phyloP scores from a whole-genome alignment of 1,284 basidiomycete species.

The Ceratobasidium sp. region DNA sequence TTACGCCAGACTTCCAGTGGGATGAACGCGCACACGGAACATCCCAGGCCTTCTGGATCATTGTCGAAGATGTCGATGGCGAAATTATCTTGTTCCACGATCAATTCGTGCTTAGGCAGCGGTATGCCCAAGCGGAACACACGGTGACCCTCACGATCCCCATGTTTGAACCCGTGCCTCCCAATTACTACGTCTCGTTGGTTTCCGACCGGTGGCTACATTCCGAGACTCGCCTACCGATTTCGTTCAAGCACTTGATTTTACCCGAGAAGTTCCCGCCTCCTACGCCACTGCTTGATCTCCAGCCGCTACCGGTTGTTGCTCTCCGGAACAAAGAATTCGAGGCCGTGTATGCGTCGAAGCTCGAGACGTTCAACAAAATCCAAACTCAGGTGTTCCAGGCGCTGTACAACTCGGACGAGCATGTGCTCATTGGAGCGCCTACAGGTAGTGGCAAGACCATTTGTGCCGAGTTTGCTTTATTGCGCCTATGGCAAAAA shows the following conservation, averaged over 20 bases:
- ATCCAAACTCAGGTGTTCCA: constrained; percentile 99
- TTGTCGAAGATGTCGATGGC: constrained; percentile 97
- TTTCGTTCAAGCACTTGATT: constrained; percentile 98
- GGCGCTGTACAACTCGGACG: constrained; percentile 93
- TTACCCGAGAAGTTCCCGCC: constrained; percentile 96
- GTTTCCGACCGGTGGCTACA: constrained; percentile 97
- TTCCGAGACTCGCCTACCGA: constrained; percentile 90
- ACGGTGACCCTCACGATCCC: constrained; percentile 93
- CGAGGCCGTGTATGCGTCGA: constrained; percentile 81
- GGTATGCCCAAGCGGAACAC: constrained; percentile 93
- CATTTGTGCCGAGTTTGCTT: constrained; percentile 94
- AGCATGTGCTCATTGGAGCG: constrained; percentile 95
- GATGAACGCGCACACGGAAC: constrained; percentile 91
- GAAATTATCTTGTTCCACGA: constrained; percentile 96
- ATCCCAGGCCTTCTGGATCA: constrained; percentile 89
- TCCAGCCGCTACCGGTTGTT: constrained; percentile 88
- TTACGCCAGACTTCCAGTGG: constrained; percentile 97
- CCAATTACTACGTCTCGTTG: constrained; percentile 96
- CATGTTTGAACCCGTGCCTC: constrained; percentile 96
- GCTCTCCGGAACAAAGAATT: constrained; percentile 93
- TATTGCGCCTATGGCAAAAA: constrained; percentile 91
- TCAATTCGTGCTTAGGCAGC: constrained; percentile 87
- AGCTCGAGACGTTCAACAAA: constrained; percentile 91
- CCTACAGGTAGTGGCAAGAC: constrained; percentile 98
- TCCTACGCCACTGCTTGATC: constrained; percentile 90